Evolutionary conservation across 192 early-diverging fungal species (phyloP), one percentile per base, ranked within the genome.

Genomic region (Coemansia sp.): DNA sequence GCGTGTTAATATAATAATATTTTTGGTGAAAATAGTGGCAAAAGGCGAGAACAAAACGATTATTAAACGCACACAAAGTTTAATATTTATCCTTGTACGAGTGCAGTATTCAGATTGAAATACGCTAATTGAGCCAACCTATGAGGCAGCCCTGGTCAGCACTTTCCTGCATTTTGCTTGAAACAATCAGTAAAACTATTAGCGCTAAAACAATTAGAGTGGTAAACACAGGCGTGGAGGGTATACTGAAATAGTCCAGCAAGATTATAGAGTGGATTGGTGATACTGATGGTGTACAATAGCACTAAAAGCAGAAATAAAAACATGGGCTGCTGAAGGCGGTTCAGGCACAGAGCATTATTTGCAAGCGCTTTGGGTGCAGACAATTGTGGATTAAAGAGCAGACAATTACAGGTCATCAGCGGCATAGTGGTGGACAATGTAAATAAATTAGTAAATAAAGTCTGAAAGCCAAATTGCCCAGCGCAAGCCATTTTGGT

Each of bases 401-500:
- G 43, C 48, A 49, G 48, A 49, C 48, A 49, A 49, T 49, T 9
- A 5, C 48, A 19, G 48, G 48, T 19, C 15, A 15, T 49, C 48
- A 49, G 48, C 48, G 17, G 48, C 48, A 49, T 7, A 3, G 7
- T 9, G 48, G 17, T 17, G n/a, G 29, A 56, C 55, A 56, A 56
- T 56, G 55, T 9, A n/a, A 6, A 21, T 10, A 37, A 37, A 56
- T 56, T 56, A 56, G 55, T 37, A 56, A 56, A 22, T 37, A 56
- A 55, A 55, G 53, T 25, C 53, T 55, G 53, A 55, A 55, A 56
- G 55, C 55, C 55, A 56, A 45, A 45, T 45, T 45, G 41, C 41
- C 11, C 4, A 45, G 11, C 41, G 41, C 41, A 45, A 45, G 41
- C 41, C 41, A 45, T 45, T 45, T 45, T 45, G 9, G 41, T n/a